phyloP scores from a whole-genome alignment of 2,329 filamentous ascomycete species.

The Alternaria infectoria region DNA sequence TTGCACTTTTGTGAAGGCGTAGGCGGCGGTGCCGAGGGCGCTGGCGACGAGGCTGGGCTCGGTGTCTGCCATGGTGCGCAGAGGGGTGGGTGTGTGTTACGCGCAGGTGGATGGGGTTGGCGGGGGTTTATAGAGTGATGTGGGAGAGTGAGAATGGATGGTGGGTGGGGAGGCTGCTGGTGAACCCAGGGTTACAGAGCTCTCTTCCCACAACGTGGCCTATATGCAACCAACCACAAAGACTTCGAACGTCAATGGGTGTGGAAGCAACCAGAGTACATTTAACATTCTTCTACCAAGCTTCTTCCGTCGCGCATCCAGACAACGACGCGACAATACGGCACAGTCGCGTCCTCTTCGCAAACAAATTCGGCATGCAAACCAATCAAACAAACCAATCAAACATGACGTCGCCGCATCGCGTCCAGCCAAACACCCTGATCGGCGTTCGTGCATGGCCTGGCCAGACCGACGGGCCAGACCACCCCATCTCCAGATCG shows the following conservation, averaged over 20 bases:
- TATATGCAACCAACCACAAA: neutral
- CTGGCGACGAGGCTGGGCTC: conserved; percentile 39
- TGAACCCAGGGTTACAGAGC: neutral
- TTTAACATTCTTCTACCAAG: neutral
- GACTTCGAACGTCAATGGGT: neutral
- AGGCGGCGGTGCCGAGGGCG: conserved; percentile 44
- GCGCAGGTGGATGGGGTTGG: neutral
- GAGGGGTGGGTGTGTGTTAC: neutral
- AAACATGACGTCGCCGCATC: conserved; percentile 8
- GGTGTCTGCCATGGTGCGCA: conserved; percentile 34
- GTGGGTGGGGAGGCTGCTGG: neutral
- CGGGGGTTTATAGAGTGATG: neutral
- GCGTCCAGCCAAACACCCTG: neutral
- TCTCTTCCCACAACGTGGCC: neutral
- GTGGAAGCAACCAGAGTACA: neutral
- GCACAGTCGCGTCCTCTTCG: neutral
- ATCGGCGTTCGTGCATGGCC: conserved; percentile 15
- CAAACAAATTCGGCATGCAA: neutral
- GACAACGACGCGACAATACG: neutral
- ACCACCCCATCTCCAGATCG: too few relatives aligned
- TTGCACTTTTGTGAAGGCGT: conserved; percentile 51
- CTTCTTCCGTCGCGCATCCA: neutral
- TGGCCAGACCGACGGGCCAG: neutral
- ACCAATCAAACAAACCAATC: conserved; percentile 23
- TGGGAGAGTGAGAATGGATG: neutral